Conservation (phyloP, 2,329 filamentous ascomycete genomes). For the Ilyonectria sp. region DNA sequence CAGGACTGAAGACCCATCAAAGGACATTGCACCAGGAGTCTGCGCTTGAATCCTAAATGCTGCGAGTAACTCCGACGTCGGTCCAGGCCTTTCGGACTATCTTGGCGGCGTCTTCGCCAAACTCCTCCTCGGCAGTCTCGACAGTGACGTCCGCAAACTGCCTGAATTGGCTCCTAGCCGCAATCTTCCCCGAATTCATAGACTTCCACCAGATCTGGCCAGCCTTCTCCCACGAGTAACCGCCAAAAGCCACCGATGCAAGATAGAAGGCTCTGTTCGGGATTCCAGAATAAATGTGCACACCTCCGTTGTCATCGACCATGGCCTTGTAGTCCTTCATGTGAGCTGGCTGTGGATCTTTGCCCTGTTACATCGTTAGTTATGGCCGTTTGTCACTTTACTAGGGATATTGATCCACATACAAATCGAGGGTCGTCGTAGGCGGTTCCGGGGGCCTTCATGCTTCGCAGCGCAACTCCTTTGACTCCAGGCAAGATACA, state of each 20-base stretch:
- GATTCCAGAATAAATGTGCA: conserved; percentile 71
- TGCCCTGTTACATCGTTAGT: conserved; percentile 54
- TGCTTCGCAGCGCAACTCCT: conserved; percentile 66
- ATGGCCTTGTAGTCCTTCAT: conserved; percentile 60
- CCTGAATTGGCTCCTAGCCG: conserved; percentile 59
- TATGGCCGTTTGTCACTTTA: not conserved
- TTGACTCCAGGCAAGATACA: conserved; percentile 66
- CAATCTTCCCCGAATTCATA: conserved; percentile 60
- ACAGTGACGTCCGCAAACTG: conserved; percentile 66
- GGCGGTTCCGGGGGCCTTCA: conserved; percentile 68
- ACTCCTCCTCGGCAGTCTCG: conserved; percentile 61
- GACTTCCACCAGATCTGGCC: conserved; percentile 69
- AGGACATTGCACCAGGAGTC: conserved; percentile 36
- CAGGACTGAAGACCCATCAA: conserved; percentile 14
- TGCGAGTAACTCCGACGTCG: conserved; percentile 60
- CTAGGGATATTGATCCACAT: conserved; percentile 40
- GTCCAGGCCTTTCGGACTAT: conserved; percentile 64
- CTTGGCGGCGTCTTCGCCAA: conserved; percentile 58
- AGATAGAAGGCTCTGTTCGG: conserved; percentile 72
- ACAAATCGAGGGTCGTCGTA: conserved; percentile 67
- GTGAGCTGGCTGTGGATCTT: conserved; percentile 67
- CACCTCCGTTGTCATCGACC: conserved; percentile 65
- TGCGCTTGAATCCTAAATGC: conserved; percentile 27
- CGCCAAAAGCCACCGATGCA: conserved; percentile 62
- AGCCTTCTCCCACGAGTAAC: conserved; percentile 68